A percentile compares a stretch with the other conserved stretches of the same genome.
Conservation (phyloP, 1,284 basidiomycete species). For the Rhodotorula sp. region DNA sequence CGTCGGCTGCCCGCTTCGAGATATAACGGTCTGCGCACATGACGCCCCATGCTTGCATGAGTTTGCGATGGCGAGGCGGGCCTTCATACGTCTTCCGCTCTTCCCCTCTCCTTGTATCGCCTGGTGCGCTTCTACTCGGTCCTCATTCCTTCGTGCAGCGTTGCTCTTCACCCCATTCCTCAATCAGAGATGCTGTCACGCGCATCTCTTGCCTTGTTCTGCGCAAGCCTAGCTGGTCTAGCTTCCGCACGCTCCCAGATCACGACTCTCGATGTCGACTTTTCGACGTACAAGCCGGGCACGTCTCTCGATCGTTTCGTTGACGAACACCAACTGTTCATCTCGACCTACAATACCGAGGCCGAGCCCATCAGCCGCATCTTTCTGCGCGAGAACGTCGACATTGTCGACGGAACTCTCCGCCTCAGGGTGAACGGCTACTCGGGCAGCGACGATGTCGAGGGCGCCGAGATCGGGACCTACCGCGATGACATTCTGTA, state of each 20-base stretch:
- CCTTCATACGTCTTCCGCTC: too few species aligned
- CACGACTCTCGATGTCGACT: neutral
- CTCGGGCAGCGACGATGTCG: neutral
- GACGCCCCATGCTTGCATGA: too few species aligned
- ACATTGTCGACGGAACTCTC: conserved; percentile 7
- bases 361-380: neutral
- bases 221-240: too few species aligned
- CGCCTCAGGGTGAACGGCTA: neutral
- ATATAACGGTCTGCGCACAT: too few species aligned
- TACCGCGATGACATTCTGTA: neutral
- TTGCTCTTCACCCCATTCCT: too few species aligned
- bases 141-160: too few species aligned
- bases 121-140: too few species aligned
- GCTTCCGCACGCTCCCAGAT: neutral
- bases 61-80: too few species aligned
- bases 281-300: neutral
- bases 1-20: too few species aligned
- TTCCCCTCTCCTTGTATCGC: too few species aligned
- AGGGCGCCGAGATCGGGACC: neutral
- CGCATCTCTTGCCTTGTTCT: too few species aligned
- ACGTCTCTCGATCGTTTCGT: neutral
- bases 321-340: neutral
- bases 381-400: conserved; percentile 7
- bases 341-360: neutral
- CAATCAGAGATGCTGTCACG: too few species aligned